Base-by-base conservation (phyloP, 495 filamentous ascomycete genomes). In the Gamarada debralockiae region DNA sequence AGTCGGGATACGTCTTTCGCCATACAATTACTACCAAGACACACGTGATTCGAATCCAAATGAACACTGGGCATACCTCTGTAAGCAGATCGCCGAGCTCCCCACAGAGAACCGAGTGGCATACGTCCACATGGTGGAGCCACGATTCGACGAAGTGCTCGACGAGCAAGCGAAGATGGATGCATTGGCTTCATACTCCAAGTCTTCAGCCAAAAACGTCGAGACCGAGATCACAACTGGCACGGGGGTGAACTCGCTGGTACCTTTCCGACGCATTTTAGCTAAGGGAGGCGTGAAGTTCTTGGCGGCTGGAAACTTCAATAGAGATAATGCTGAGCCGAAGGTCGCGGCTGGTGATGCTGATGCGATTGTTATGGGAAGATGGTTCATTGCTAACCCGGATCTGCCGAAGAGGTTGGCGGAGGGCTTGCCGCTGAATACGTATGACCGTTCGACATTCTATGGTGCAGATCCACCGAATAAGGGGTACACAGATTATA, bases 331-430 rank as follows among this genome's bases (percentile, higher is more conserved):
- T 50, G 70, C 74, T 0, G 74, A 75, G 3, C 71, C 80, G 51
- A 69, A 71, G 44, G 56, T 79, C 31, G 80, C 82, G 53, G 60
- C 64, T 51, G 74, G 74, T 3, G 63, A 69, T 51, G 71, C 82
- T 34, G 66, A 75, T 43, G 48, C 73, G 7, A 55, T 82, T 48
- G 77, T 74, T 0, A 65, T 66, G 62, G 85, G 83, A 3, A 62
- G 81, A 41, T 74, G 66, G 29, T 90, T 81, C 52, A 83, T 84
- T 29, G 63, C 82, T 29, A 89, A 84, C 54, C 86, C 86, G 7
- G 85, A 90, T 65, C 62, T 89, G 58, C 70, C 75, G 3, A 83
- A 76, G 59, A 71, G 77, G 55, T 54, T 89, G 6, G 60, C 73
- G 65, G 61, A 81, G 22, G 79, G 78, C 0, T 66, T 85, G 27